These are phyloP conservation scores for Fusarium bulbicola DNA, from an alignment of 2,329 filamentous ascomycete species.

Conservation along the genomic window DNA sequence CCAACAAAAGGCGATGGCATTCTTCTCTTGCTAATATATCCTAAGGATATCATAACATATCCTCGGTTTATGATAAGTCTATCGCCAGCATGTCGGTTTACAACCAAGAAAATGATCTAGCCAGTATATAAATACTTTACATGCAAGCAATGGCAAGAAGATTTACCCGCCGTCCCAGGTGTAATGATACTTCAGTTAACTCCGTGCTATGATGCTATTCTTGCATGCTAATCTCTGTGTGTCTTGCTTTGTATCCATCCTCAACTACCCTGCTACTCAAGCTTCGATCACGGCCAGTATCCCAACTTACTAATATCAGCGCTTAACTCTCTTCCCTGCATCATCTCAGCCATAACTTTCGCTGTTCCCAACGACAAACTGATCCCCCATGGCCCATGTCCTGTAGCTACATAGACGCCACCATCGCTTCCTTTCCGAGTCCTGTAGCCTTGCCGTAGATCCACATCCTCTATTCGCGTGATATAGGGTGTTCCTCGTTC, in stretches of 20 bases:
- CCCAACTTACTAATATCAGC: slow-evolving; percentile 60
- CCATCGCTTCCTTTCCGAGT: slow-evolving; percentile 57
- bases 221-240: neutral
- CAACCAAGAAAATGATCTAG: too few relatives aligned
- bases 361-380: slow-evolving; percentile 73
- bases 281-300: slow-evolving; percentile 2
- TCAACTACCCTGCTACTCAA: neutral
- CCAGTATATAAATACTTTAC: neutral
- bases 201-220: neutral
- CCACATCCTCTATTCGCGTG: slow-evolving; percentile 62
- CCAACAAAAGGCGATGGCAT: neutral
- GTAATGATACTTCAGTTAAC: neutral
- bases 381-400: slow-evolving; percentile 82
- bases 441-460: slow-evolving; percentile 59
- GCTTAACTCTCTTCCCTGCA: slow-evolving; percentile 65
- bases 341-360: slow-evolving; percentile 74
- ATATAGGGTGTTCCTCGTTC: slow-evolving; percentile 71
- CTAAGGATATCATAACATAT: neutral
- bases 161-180: neutral
- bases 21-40: neutral
- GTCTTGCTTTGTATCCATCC: neutral
- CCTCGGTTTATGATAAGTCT: too few relatives aligned
- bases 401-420: slow-evolving; percentile 75
- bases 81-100: neutral
- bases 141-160: neutral